Conservation (phyloP, 306 rosid genomes). For the Quercus suber region DNA sequence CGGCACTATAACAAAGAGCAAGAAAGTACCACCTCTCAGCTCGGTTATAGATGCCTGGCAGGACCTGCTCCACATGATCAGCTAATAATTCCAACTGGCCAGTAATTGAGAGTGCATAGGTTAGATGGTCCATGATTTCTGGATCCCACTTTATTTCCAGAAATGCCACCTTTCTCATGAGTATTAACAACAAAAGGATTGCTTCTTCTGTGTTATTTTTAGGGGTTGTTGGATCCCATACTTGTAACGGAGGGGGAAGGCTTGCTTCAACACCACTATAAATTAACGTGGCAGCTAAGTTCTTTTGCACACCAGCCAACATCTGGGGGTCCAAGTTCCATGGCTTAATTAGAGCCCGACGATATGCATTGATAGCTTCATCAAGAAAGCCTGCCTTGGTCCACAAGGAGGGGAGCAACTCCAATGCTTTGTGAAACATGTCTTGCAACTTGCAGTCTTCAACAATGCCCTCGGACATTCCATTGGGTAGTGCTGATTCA, state of each 20-base stretch:
- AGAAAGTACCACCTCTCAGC: constrained; percentile 85
- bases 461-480: constrained; percentile 61
- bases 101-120: constrained; percentile 73
- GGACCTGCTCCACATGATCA: constrained; percentile 64
- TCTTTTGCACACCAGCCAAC: constrained; percentile 67
- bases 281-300: constrained; percentile 68
- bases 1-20: constrained; percentile 86
- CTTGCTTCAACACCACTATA: constrained; percentile 77
- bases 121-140: constrained; percentile 70
- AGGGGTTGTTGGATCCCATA: constrained; percentile 51
- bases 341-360: constrained; percentile 66
- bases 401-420: constrained; percentile 80
- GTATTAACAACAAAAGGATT: constrained; percentile 59
- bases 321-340: constrained; percentile 74
- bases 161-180: constrained; percentile 53
- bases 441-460: constrained; percentile 88
- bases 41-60: constrained; percentile 67
- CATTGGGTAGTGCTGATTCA: constrained; percentile 75
- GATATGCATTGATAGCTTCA: constrained; percentile 69
- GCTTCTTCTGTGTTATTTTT: constrained; percentile 74
- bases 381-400: constrained; percentile 66
- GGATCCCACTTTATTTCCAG: constrained; percentile 74
- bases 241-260: constrained; percentile 55
- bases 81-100: constrained; percentile 74
- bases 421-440: constrained; percentile 75